Evolutionary conservation across 768 basidiomycete species (phyloP).

Genomic region (Calocera cornea): DNA sequence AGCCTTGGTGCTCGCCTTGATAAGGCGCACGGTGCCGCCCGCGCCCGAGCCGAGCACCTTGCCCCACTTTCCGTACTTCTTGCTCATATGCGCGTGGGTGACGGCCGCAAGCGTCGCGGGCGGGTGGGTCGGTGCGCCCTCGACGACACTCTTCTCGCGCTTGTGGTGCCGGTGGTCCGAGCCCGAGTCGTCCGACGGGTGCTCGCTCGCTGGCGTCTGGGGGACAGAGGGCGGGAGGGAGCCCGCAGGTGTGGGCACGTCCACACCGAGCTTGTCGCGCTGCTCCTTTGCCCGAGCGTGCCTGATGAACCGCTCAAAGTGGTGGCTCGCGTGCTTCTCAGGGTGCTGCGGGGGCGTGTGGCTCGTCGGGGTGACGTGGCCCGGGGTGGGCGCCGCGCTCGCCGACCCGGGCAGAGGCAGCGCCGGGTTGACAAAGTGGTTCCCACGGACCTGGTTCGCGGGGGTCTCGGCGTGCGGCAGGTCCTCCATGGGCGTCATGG

Average conservation of each 20-base stretch:
- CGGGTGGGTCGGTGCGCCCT: slow-evolving; percentile 27
- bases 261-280: background rate
- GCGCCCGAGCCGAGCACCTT: slow-evolving; percentile 89
- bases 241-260: background rate
- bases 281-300: slow-evolving; percentile 2
- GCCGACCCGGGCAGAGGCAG: background rate
- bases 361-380: background rate
- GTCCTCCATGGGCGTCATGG: background rate
- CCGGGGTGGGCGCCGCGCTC: background rate
- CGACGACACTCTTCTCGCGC: slow-evolving; percentile 20
- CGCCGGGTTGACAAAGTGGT: background rate
- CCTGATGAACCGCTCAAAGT: background rate
- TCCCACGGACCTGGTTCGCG: background rate
- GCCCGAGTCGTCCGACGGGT: slow-evolving; percentile 17
- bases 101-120: slow-evolving; percentile 55
- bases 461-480: background rate
- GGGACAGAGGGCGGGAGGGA: background rate
- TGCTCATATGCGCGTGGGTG: slow-evolving; percentile 82
- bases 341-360: slow-evolving; percentile 2
- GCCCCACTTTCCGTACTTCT: slow-evolving; percentile 99
- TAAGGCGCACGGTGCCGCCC: slow-evolving; percentile 94
- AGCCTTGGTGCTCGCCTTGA: slow-evolving; percentile 70
- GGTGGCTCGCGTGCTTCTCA: background rate
- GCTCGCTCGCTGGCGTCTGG: slow-evolving; percentile 14
- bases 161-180: slow-evolving; percentile 21